phyloP scores from a whole-genome alignment of 208 protist genomes.

The Borovskyia barvae region DNA sequence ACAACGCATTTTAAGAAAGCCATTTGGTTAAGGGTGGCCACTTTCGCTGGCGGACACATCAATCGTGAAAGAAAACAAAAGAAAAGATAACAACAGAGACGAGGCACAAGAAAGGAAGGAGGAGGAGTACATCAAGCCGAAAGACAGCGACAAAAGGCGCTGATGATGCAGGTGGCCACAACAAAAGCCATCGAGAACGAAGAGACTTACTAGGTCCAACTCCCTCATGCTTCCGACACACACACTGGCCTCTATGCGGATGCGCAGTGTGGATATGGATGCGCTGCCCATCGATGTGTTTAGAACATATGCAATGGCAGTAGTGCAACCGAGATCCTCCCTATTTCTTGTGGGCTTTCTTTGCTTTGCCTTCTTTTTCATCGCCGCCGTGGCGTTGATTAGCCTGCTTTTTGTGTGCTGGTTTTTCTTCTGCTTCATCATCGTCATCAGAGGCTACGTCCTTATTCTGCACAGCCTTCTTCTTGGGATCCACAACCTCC shows the following conservation, averaged over 20 bases:
- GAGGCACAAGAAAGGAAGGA: neutral
- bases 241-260: no score
- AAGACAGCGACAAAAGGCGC: neutral
- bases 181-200: no score
- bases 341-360: constrained; percentile 38
- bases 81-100: neutral
- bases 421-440: constrained; percentile 63
- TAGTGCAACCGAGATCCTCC: no score
- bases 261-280: no score
- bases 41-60: no score
- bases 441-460: constrained; percentile 93
- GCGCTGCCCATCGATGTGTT: no score
- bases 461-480: constrained; percentile 37
- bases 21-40: no score
- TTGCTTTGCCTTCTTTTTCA: constrained; percentile 31
- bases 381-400: constrained; percentile 21
- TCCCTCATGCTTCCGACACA: no score
- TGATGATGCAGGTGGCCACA: no score
- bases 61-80: neutral
- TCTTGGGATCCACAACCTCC: constrained; percentile 39
- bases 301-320: no score
- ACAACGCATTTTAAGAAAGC: no score
- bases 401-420: constrained; percentile 9
- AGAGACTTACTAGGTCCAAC: no score
- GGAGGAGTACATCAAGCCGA: neutral